Evolutionary conservation across 495 filamentous ascomycete genomes (phyloP).

Genomic region (Neurospora sp.): DNA sequence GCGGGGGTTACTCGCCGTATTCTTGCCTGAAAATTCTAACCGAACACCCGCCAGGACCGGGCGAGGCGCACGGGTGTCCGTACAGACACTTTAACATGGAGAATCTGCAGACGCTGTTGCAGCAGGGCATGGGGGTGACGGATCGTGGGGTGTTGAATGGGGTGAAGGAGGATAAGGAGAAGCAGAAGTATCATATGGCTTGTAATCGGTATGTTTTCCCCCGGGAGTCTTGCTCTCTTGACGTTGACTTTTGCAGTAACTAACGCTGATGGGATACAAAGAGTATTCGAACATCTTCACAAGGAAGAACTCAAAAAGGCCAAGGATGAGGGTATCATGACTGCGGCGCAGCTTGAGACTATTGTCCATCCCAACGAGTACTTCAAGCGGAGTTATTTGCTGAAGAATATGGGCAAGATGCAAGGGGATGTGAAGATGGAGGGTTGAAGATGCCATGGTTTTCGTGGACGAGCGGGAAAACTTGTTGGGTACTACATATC

Average conservation of each 20-base stretch:
- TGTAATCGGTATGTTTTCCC: constrained; percentile 59
- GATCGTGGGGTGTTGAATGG: constrained; percentile 69
- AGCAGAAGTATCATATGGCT: constrained; percentile 84
- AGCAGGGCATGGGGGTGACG: constrained; percentile 57
- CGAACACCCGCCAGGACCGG: constrained; percentile 71
- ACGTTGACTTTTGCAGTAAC: too few relatives aligned
- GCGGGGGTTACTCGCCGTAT: constrained; percentile 77
- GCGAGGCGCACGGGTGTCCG: constrained; percentile 88
- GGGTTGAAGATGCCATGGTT: constrained; percentile 9
- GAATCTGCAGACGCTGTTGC: constrained; percentile 64
- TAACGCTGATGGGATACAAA: too few relatives aligned
- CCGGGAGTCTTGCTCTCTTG: too few relatives aligned
- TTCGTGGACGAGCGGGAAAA: not conserved
- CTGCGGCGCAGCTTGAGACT: constrained; percentile 74
- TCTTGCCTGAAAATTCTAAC: constrained; percentile 90
- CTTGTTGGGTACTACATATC: not conserved
- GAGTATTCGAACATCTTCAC: constrained; percentile 81
- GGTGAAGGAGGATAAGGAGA: constrained; percentile 81
- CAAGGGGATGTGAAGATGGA: constrained; percentile 42
- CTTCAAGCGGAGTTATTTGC: constrained; percentile 83
- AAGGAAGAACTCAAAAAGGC: constrained; percentile 81
- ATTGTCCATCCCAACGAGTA: constrained; percentile 98
- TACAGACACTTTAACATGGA: constrained; percentile 87
- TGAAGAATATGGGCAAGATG: constrained; percentile 58
- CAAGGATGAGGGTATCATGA: constrained; percentile 72